Evolutionary conservation across 2,329 filamentous ascomycete genomes (phyloP).

Genomic region (Colletotrichum agaves): DNA sequence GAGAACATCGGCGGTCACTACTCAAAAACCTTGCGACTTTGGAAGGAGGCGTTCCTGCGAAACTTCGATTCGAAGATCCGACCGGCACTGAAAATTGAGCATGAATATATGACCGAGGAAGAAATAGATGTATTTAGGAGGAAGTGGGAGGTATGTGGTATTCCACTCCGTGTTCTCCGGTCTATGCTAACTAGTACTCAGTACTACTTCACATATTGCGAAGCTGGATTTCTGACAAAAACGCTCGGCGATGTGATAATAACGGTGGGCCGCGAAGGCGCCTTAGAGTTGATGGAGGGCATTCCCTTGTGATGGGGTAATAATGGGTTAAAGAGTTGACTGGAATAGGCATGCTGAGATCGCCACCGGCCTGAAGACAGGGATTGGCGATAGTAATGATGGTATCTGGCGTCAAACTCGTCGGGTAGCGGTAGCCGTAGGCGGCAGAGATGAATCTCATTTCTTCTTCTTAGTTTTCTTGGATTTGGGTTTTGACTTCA

Average conservation of each 20-base stretch:
- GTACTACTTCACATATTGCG: conserved; percentile 82
- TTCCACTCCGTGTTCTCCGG: neutral
- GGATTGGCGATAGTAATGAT: neutral
- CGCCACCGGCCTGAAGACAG: neutral
- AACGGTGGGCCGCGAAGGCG: conserved; percentile 73
- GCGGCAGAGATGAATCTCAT: conserved; percentile 39
- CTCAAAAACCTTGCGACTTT: conserved; percentile 73
- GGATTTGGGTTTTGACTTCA: conserved; percentile 47
- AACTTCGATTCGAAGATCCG: conserved; percentile 71
- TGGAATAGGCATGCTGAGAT: neutral
- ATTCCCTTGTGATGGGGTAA: conserved; percentile 66
- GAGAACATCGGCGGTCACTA: conserved; percentile 82
- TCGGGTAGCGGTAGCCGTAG: neutral
- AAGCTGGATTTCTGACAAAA: conserved; percentile 78
- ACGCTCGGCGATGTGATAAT: conserved; percentile 79
- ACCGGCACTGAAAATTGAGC: conserved; percentile 67
- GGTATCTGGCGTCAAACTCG: neutral
- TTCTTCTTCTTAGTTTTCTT: conserved; percentile 57
- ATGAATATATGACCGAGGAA: conserved; percentile 67
- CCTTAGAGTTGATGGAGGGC: conserved; percentile 75
- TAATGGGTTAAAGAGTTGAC: neutral
- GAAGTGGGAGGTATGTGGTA: conserved; percentile 72
- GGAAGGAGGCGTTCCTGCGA: conserved; percentile 72
- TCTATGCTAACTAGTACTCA: conserved; percentile 43
- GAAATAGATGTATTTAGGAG: conserved; percentile 74